Evolutionary conservation across 2,329 filamentous ascomycete genomes (phyloP).

Genomic region (Mollisiaceae sp.): DNA sequence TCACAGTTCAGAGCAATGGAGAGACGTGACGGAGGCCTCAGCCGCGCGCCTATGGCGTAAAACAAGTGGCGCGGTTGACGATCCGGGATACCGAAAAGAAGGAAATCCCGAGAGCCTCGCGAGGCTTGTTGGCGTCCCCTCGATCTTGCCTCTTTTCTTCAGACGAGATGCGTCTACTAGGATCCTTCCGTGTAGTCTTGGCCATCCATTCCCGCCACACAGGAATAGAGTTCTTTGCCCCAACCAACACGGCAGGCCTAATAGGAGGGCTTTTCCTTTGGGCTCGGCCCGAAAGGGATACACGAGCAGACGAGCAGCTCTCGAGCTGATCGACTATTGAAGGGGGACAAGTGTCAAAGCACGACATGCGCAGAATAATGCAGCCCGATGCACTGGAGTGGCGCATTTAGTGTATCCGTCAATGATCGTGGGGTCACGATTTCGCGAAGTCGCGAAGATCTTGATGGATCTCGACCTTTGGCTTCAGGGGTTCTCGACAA

Average conservation of each 20-base stretch:
- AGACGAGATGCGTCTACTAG: slow-evolving; percentile 18
- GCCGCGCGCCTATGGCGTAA: slow-evolving; percentile 26
- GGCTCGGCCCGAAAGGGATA: slow-evolving; percentile 23
- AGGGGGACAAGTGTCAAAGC: neutral
- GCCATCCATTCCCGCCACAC: neutral
- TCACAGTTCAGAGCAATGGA: neutral
- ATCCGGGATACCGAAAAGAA: slow-evolving; percentile 16
- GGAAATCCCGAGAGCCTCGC: neutral
- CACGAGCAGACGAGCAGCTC: slow-evolving; percentile 13
- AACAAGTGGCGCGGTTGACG: slow-evolving; percentile 16
- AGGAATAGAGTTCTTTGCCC: neutral
- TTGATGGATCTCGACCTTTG: neutral
- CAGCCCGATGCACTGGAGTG: neutral
- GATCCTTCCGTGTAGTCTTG: slow-evolving; percentile 3
- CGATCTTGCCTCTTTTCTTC: slow-evolving; percentile 15
- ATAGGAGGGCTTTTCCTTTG: slow-evolving; percentile 4
- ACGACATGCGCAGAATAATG: neutral
- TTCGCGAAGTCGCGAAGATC: neutral
- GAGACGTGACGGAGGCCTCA: slow-evolving; percentile 14
- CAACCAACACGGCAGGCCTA: neutral
- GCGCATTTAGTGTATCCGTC: neutral
- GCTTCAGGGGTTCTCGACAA: slow-evolving; percentile 4
- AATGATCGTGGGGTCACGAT: neutral
- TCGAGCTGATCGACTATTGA: slow-evolving; percentile 6
- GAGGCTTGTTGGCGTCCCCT: neutral